Evolutionary conservation across 169 alveolate genomes (phyloP), one percentile per base, ranked within the genome.

Genomic region (Eimeria falciformis): DNA sequence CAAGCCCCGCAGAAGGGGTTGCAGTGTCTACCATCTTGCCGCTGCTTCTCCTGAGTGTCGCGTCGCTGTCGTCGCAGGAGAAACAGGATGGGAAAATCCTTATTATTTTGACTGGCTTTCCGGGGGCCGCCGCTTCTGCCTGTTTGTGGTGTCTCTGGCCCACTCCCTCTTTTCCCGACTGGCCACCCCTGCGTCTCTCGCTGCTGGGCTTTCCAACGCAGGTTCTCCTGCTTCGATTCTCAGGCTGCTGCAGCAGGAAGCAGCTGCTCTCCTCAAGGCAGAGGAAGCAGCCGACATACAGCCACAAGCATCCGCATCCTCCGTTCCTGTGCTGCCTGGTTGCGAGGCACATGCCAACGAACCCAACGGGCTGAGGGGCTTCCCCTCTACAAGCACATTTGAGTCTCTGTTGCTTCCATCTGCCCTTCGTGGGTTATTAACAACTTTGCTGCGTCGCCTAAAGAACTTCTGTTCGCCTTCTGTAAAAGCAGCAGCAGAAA

Each of bases 41-140:
- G 89, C 89, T 53, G 89, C 89, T 55, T 81, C 89, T 21, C 89
- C 77, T 12, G 89, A 50, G 45, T 81, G 89, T 55, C 89, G 89
- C 43, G 89, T 81, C n/a, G 89, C 89, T 25, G 55, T 81, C 25
- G 89, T 81, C 5, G 75, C 89, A 14, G 89, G 89, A 11, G 89
- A 81, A n/a, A 81, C 89, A 53, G 89, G 89, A 27, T 81, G 89
- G 89, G 89, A 81, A 55, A 81, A 81, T 55, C 89, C 89, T 21
- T 81, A 81, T 14, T 81, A 81, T 55, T 81, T 81, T 25, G 89
- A 81, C 43, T 81, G 89, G 89, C 89, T 81, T 11, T 17, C 58
- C 25, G 75, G 89, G 37, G 89, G 89, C 23, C 77, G 89, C 58
- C 89, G 89, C 18, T 81, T 55, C 43, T 81, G 77, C 73, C 43